phyloP scores from a whole-genome alignment of 1,284 basidiomycete genomes.

The Pyrrhoderma noxium region DNA sequence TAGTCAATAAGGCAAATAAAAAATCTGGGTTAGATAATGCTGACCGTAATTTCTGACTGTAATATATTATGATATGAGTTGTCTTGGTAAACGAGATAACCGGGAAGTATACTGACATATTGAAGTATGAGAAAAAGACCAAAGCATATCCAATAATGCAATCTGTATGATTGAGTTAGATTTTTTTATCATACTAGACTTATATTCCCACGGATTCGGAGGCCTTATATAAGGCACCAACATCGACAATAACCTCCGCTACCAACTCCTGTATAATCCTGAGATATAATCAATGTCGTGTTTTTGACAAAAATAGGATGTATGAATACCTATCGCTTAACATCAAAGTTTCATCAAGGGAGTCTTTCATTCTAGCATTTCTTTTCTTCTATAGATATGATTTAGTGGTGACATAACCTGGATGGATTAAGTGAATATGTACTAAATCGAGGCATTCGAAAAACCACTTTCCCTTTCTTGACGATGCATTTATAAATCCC shows the following conservation, averaged over 20 bases:
- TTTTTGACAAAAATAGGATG: neutral
- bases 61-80: conserved; percentile 8
- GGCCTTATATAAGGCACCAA: conserved; percentile 76
- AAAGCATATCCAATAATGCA: conserved; percentile 78
- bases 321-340: conserved; percentile 63
- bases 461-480: conserved; percentile 62
- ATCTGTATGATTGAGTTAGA: conserved; percentile 37
- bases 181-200: neutral
- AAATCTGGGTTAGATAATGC: conserved; percentile 9
- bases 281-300: conserved; percentile 6
- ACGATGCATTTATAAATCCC: conserved; percentile 62
- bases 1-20: neutral
- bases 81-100: neutral
- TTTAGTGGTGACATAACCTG: neutral
- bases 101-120: conserved; percentile 45
- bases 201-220: conserved; percentile 69
- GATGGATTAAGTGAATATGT: conserved; percentile 20
- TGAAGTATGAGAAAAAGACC: conserved; percentile 77
- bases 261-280: conserved; percentile 73
- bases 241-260: conserved; percentile 52
- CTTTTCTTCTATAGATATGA: conserved; percentile 59
- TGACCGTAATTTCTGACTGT: conserved; percentile 68
- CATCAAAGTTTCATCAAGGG: conserved; percentile 73
- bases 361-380: conserved; percentile 79
- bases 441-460: conserved; percentile 82